Evolutionary conservation across 116 monocot genomes (phyloP).

Genomic region (Phalaenopsis hybrid): DNA sequence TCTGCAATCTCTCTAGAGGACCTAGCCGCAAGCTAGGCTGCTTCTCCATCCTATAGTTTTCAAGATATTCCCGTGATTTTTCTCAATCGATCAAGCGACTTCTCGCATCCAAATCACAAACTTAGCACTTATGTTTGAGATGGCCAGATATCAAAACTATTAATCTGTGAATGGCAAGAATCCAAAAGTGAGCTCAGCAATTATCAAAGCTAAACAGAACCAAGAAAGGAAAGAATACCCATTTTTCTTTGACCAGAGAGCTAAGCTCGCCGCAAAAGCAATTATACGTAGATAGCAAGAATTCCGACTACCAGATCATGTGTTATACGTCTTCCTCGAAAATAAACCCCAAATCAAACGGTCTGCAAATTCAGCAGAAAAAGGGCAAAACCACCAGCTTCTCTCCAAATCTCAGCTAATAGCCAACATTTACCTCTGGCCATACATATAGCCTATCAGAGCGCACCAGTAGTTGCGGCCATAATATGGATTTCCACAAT

Average conservation of each 20-base stretch:
- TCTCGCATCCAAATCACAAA: not conserved
- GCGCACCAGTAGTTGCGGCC: not conserved
- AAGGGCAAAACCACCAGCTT: not conserved
- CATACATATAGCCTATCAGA: not conserved
- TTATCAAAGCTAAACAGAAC: not conserved
- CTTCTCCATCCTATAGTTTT: slow-evolving; percentile 33
- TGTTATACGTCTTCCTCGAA: not conserved
- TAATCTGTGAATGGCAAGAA: not conserved
- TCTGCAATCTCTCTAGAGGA: slow-evolving; percentile 34
- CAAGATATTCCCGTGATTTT: not conserved
- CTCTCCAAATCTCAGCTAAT: not conserved
- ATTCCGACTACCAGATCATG: not conserved
- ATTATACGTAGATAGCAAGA: not conserved
- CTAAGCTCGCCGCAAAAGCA: not conserved
- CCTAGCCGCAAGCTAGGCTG: slow-evolving; percentile 38
- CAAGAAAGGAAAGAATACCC: not conserved
- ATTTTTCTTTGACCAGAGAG: not conserved
- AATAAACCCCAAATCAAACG: not conserved
- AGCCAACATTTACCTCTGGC: not conserved
- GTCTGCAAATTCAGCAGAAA: not conserved
- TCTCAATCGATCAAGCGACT: not conserved
- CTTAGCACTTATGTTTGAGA: not conserved
- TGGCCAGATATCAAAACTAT: not conserved
- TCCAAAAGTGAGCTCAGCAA: not conserved
- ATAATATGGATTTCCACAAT: not conserved